Base-by-base conservation (phyloP, 140 eudicot species). In the Stevia rebaudiana region DNA sequence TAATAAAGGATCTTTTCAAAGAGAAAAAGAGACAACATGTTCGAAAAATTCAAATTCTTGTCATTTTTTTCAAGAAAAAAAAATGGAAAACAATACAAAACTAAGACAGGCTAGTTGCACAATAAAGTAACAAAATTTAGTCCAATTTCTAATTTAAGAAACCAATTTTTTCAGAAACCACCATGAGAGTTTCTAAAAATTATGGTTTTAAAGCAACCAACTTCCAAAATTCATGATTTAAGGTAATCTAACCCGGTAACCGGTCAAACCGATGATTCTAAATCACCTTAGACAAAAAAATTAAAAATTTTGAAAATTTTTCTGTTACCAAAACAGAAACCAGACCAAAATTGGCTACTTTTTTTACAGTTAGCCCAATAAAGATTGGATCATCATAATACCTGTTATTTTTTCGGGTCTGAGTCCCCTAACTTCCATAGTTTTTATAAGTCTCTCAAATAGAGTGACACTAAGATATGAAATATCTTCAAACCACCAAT, bases 401-500 rank as follows among this genome's bases (percentile, higher is more conserved):
- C 96, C 95, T 30, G 84, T 76, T 53, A 92, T 37, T 51, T 68
- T 88, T 71, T 92, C 98, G n/a, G 92, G 87, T 13, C 82, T 69
- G 67, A 85, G 80, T 3, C 96, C 95, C 63, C 80, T 85, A 16
- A 71, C 66, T 79, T 80, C 83, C 96, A 88, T 85, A 8, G 83
- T 69, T 47, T 75, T 69, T 17, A 92, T 81, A 66, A 92, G 88
- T 65, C 84, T 79, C 83, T 74, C 82, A 67, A 92, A 92, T 67
- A 92, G 73, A 18, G 61, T 56, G 1, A 88, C 91, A 53, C 87
- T 52, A 7, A 92, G 94, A 88, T 92, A 85, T 1, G 98, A 85
- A 21, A 83, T 58, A 51, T 92, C 98, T 69, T 92, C 98, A 76
- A 88, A 92, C 98, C 98, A 92, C 98, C 98, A 92, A 39, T 92